These are phyloP conservation scores for Psilocybe cubensis DNA, from an alignment of 768 basidiomycete species.

Conservation along the genomic window DNA sequence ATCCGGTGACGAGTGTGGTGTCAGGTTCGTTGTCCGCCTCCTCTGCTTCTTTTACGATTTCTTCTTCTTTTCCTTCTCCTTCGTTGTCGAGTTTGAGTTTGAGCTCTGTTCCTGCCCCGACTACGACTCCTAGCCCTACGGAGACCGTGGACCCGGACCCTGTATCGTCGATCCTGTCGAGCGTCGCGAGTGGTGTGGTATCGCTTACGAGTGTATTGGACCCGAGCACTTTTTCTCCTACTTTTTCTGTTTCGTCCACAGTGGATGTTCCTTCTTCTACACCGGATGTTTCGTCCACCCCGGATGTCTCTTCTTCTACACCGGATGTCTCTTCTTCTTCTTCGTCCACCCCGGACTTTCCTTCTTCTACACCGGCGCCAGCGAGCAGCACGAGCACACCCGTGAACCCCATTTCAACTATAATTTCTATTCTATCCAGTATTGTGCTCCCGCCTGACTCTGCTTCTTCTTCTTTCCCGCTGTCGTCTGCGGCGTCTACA, in stretches of 20 bases:
- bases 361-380: background rate
- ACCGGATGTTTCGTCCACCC: no score
- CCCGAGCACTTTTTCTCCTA: background rate
- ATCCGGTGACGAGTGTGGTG: background rate
- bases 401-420: background rate
- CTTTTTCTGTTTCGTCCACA: background rate
- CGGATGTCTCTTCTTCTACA: no score
- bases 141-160: no score
- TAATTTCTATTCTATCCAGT: background rate
- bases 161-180: background rate
- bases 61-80: background rate
- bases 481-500: background rate
- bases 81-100: background rate
- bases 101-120: no score
- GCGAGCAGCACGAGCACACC: constrained; percentile 1
- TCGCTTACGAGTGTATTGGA: no score
- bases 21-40: background rate
- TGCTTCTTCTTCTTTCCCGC: background rate
- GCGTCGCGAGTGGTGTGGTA: background rate
- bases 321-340: no score
- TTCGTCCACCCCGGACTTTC: no score
- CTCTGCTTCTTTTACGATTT: background rate
- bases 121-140: no score
- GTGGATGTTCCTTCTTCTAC: no score
- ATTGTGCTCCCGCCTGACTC: background rate